phyloP scores from a whole-genome alignment of 768 basidiomycete species.

The Tricholomella constricta region DNA sequence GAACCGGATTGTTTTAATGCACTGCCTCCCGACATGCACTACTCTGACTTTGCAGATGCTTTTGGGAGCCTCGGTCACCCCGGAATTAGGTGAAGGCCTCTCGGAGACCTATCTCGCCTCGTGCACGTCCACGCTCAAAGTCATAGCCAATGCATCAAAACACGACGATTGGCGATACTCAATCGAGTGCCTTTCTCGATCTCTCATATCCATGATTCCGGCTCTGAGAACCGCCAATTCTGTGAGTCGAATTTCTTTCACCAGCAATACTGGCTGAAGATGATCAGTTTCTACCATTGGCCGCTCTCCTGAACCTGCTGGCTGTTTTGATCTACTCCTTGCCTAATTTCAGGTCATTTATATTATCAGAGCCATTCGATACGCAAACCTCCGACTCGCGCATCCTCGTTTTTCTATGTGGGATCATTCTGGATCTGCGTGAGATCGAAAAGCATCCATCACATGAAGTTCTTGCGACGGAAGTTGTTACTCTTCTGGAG shows the following conservation, averaged over 20 bases:
- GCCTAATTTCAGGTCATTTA: constrained; percentile 44
- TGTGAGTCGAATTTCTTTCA: constrained; percentile 34
- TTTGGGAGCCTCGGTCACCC: constrained; percentile 36
- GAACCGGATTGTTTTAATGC: constrained; percentile 61
- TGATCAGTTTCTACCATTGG: constrained; percentile 45
- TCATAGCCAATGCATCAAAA: constrained; percentile 39
- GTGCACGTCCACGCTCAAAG: constrained; percentile 47
- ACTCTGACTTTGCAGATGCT: constrained; percentile 57
- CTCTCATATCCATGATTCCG: constrained; percentile 41
- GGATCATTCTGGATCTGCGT: constrained; percentile 43
- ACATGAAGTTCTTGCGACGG: constrained; percentile 38
- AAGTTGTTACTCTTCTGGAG: constrained; percentile 53
- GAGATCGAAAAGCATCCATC: constrained; percentile 30
- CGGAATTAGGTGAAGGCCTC: constrained; percentile 19
- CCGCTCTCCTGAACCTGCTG: constrained; percentile 56
- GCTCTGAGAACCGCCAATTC: constrained; percentile 37
- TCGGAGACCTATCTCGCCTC: constrained; percentile 40
- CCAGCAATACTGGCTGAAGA: constrained; percentile 12
- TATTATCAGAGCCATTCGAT: constrained; percentile 32
- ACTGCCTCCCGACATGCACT: constrained; percentile 40
- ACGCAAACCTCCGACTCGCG: constrained; percentile 28
- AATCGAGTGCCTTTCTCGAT: constrained; percentile 32
- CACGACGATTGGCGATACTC: constrained; percentile 35
- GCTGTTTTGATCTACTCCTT: constrained; percentile 46
- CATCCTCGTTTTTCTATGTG: constrained; percentile 42